These are phyloP conservation scores for Phlegmacium glaucopus DNA, from an alignment of 768 basidiomycete species.

Conservation along the genomic window DNA sequence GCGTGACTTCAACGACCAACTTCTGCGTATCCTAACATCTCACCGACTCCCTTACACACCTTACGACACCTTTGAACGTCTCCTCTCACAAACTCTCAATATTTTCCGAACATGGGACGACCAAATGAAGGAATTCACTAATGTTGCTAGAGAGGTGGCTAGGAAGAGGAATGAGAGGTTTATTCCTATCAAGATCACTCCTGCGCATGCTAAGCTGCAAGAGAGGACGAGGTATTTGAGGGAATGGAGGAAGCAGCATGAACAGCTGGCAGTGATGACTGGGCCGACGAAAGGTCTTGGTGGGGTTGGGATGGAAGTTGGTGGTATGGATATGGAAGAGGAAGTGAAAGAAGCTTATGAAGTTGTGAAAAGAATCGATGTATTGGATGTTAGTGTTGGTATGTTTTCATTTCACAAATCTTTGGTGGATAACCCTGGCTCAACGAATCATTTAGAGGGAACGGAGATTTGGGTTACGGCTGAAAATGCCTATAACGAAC, in stretches of 20 bases:
- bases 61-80: conserved; percentile 90
- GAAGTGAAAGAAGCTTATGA: conserved; percentile 97
- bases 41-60: conserved; percentile 92
- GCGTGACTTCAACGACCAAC: conserved; percentile 93
- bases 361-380: conserved; percentile 94
- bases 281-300: conserved; percentile 87
- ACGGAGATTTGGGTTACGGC: conserved; percentile 98
- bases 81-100: conserved; percentile 68
- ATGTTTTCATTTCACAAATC: conserved; percentile 28
- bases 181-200: conserved; percentile 92
- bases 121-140: conserved; percentile 87
- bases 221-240: conserved; percentile 83
- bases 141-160: conserved; percentile 89
- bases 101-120: conserved; percentile 91
- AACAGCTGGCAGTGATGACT: conserved; percentile 97
- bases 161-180: conserved; percentile 88
- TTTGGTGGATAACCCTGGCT: no score
- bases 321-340: conserved; percentile 97
- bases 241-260: conserved; percentile 95
- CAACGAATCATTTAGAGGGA: conserved; percentile 58
- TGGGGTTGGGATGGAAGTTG: conserved; percentile 65
- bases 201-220: conserved; percentile 89
- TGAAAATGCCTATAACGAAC: conserved; percentile 97
- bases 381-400: conserved; percentile 92
- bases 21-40: conserved; percentile 84